Base-by-base conservation (phyloP, 2,329 filamentous ascomycete genomes). In the Alternaria longipes region DNA sequence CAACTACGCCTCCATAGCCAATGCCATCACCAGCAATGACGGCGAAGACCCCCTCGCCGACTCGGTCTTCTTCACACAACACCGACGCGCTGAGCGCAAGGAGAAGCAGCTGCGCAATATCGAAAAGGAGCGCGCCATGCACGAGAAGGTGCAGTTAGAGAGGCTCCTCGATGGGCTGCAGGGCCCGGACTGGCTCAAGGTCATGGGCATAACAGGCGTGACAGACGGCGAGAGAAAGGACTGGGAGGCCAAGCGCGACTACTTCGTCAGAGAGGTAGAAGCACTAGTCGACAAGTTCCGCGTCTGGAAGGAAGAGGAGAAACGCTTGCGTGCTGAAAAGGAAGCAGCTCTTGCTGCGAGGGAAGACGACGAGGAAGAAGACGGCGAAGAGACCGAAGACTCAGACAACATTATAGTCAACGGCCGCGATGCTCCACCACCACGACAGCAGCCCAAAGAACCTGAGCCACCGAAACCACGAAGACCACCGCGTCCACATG, bases 111-210 rank as follows among this genome's bases (percentile, higher is more conserved):
- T 89, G 24, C 86, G 88, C 52, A 90, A 90, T 68, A 89, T 90
- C 57, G 88, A 90, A 71, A 85, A 86, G 63, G 88, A 90, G 74
- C 81, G 86, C 36, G 87, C 87, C 5, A 87, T 89, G 80, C 87
- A 90, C 72, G 87, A 90, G 67, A 89, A 90, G 67, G 84, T 86
- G 47, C 86, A 89, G 67, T 78, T 90, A n/a, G 87, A 90, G 63
- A 82, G 87, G 8, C 80, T 90, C 16, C 84, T 97, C 7, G 93
- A 95, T 55, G 93, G 93, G 18, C 85, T 99, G 1, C 91, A 93
- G 75, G 92, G 94, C 3, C 92, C 91, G 59, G 95, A 98, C 78
- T 99, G 95, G 95, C 84, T 97, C 58, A 90, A 91, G 63, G 87
- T 94, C 4, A 93, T 99, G 89, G 95, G 94, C 26, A 90, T 98